phyloP scores from a whole-genome alignment of 1,139 yeast species.

The Spathaspora sp. region DNA sequence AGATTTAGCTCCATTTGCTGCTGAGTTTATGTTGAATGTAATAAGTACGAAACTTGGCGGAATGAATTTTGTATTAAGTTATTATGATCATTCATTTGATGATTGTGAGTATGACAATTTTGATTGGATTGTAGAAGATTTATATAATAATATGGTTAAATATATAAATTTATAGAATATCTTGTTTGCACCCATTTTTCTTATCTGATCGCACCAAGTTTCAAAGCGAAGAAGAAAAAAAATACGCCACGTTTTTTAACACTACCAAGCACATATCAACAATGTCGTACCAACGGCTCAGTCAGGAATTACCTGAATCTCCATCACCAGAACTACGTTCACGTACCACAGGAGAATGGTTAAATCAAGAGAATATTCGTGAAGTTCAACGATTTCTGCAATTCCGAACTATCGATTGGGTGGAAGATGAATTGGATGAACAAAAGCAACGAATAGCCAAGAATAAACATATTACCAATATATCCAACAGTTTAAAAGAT shows the following conservation, averaged over 20 bases:
- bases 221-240: background rate
- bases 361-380: slow-evolving; percentile 32
- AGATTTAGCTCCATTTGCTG: slow-evolving; percentile 35
- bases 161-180: slow-evolving; percentile 1
- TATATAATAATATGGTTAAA: slow-evolving; percentile 22
- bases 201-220: background rate
- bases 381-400: slow-evolving; percentile 52
- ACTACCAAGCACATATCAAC: background rate
- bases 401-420: slow-evolving; percentile 81
- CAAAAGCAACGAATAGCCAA: slow-evolving; percentile 40
- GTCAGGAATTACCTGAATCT: background rate
- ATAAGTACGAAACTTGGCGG: slow-evolving; percentile 37
- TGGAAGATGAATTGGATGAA: slow-evolving; percentile 67
- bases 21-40: slow-evolving; percentile 36
- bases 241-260: background rate
- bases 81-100: slow-evolving; percentile 25
- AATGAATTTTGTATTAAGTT: slow-evolving; percentile 35
- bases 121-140: slow-evolving; percentile 20
- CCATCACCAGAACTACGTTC: background rate
- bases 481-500: slow-evolving; percentile 17
- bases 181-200: background rate
- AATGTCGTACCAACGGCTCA: slow-evolving; percentile 1
- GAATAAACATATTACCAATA: slow-evolving; percentile 15
- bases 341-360: slow-evolving; percentile 36
- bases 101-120: slow-evolving; percentile 24